Conservation (phyloP, 768 basidiomycete species). For the Roridomyces roridus region DNA sequence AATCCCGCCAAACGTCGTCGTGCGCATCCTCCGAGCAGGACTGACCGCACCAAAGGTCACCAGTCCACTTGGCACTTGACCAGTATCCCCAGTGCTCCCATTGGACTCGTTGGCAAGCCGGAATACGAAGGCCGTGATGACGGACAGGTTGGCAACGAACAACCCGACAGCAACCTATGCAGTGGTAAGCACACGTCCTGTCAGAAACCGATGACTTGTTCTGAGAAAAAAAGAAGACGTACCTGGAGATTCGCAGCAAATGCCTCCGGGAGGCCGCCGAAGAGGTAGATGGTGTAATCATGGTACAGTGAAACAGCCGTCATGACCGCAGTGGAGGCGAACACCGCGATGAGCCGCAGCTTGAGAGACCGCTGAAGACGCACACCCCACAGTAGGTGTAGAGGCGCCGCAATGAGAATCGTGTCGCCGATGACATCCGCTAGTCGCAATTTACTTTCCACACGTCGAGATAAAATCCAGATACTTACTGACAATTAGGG, state of each 20-base stretch:
- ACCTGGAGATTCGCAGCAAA: slow-evolving; percentile 44
- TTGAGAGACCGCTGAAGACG: slow-evolving; percentile 37
- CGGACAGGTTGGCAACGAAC: no score
- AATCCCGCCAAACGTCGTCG: no score
- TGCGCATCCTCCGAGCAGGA: no score
- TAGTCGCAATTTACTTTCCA: neutral
- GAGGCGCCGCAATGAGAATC: slow-evolving; percentile 48
- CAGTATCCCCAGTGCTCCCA: no score
- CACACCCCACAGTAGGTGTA: slow-evolving; percentile 47
- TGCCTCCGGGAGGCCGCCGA: slow-evolving; percentile 29
- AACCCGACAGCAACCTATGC: no score
- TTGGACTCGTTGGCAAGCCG: no score
- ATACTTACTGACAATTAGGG: slow-evolving; percentile 51
- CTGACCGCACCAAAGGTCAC: no score
- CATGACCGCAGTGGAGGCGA: slow-evolving; percentile 48
- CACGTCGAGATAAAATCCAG: no score
- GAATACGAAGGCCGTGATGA: no score
- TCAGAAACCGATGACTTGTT: no score
- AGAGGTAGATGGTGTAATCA: slow-evolving; percentile 35
- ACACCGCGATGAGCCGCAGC: slow-evolving; percentile 46
- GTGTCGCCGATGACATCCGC: neutral
- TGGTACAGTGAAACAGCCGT: slow-evolving; percentile 44
- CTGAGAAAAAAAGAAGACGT: slow-evolving; percentile 10
- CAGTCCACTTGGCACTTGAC: no score
- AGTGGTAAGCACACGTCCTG: no score